Evolutionary conservation across 345 rosid species (phyloP).

Genomic region (Salix brachista): DNA sequence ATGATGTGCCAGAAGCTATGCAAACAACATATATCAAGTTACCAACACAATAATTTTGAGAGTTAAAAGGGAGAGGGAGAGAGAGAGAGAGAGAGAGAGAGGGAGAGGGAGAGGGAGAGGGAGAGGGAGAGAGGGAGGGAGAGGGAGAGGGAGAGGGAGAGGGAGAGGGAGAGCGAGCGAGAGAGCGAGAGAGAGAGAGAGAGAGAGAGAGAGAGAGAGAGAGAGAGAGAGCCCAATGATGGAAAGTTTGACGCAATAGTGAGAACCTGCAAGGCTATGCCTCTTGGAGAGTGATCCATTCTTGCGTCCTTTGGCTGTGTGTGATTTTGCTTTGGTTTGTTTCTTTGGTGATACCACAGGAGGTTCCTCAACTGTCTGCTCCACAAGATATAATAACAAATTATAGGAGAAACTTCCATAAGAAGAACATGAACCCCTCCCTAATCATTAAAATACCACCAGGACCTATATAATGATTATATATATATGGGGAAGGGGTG

Average conservation of each 20-base stretch:
- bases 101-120: neutral
- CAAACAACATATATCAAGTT: neutral
- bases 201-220: neutral
- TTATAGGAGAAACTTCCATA: neutral
- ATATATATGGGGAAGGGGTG: too few species aligned
- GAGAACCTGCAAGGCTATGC: slow-evolving; percentile 83
- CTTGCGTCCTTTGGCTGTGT: slow-evolving; percentile 31
- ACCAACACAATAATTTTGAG: neutral
- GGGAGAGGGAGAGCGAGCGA: neutral
- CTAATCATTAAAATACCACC: neutral
- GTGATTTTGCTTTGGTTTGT: slow-evolving; percentile 25
- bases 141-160: neutral
- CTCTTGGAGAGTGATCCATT: slow-evolving; percentile 37
- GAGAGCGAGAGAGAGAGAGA: neutral
- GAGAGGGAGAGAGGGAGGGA: neutral
- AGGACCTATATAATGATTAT: neutral
- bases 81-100: neutral
- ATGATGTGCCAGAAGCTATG: slow-evolving; percentile 61
- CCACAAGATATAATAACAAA: slow-evolving; percentile 9
- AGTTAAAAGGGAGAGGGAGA: neutral
- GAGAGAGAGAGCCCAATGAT: neutral
- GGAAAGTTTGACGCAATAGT: slow-evolving; percentile 17
- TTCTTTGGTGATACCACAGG: slow-evolving; percentile 26
- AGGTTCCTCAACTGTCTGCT: slow-evolving; percentile 37
- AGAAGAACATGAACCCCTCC: neutral